Conservation (phyloP, 2,329 filamentous ascomycete genomes). For the Stromatinia cepivora region DNA sequence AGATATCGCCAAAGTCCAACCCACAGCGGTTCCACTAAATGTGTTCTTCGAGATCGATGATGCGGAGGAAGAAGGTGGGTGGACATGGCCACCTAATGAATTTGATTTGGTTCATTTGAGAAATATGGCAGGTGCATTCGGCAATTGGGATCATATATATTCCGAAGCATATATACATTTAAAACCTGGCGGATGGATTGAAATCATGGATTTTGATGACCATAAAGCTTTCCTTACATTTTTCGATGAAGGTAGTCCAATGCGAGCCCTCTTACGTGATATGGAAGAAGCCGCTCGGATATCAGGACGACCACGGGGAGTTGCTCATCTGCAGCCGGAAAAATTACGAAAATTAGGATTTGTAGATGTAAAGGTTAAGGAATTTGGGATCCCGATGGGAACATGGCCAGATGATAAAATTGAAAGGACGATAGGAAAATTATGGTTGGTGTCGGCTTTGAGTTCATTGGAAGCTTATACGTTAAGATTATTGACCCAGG, state of each 20-base stretch:
- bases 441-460: constrained; percentile 34
- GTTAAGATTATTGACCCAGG: constrained; percentile 34
- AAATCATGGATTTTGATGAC: constrained; percentile 40
- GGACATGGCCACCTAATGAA: constrained; percentile 52
- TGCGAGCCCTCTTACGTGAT: constrained; percentile 24
- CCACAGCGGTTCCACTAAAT: constrained; percentile 59
- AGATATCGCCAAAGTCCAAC: constrained; percentile 60
- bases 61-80: constrained; percentile 46
- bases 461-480: constrained; percentile 35
- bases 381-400: constrained; percentile 37
- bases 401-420: constrained; percentile 43
- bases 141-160: constrained; percentile 57
- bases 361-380: constrained; percentile 43
- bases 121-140: constrained; percentile 57
- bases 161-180: constrained; percentile 48
- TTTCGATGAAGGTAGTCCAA: constrained; percentile 27
- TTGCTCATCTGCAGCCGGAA: constrained; percentile 33
- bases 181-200: constrained; percentile 40
- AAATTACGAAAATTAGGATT: constrained; percentile 45
- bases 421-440: constrained; percentile 32
- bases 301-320: constrained; percentile 30
- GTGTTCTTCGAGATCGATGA: constrained; percentile 67
- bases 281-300: constrained; percentile 30
- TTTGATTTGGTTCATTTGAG: constrained; percentile 63
- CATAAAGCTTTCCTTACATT: constrained; percentile 29